Evolutionary conservation across 768 basidiomycete species (phyloP).

Genomic region (Austroboletus festivus): DNA sequence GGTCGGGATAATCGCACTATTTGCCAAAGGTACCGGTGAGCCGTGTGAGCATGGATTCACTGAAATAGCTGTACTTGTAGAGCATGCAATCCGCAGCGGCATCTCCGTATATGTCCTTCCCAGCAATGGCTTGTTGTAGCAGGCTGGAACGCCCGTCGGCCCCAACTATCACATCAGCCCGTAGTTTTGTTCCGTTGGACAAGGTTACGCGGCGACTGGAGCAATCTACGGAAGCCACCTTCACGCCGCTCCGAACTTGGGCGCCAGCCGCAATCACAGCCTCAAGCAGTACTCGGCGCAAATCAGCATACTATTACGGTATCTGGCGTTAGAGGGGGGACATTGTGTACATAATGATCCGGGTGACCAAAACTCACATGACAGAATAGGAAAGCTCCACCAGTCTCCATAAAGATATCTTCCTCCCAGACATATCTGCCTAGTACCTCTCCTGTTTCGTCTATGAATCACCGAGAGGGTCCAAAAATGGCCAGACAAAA

Average conservation of each 20-base stretch:
- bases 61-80: conserved; percentile 40
- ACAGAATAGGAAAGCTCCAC: conserved; percentile 48
- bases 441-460: conserved; percentile 42
- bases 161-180: conserved; percentile 54
- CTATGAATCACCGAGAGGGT: conserved; percentile 27
- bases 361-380: conserved; percentile 34
- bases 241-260: conserved; percentile 39
- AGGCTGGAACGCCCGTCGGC: conserved; percentile 56
- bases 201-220: conserved; percentile 35
- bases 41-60: neutral
- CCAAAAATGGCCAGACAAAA: neutral
- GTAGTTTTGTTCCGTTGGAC: conserved; percentile 41
- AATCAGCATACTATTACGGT: conserved; percentile 46
- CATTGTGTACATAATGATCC: neutral
- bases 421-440: conserved; percentile 47
- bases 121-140: conserved; percentile 34
- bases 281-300: conserved; percentile 46
- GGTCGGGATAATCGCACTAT: conserved; percentile 41
- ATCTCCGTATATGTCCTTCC: conserved; percentile 27
- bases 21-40: neutral
- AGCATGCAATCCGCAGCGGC: conserved; percentile 32
- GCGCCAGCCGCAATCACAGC: conserved; percentile 49
- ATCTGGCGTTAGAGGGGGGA: conserved; percentile 1
- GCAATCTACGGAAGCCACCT: conserved; percentile 36
- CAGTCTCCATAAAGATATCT: conserved; percentile 44